Evolutionary conservation across 2,329 filamentous ascomycete genomes (phyloP).

Genomic region (Hymenoscyphus fructigenus): DNA sequence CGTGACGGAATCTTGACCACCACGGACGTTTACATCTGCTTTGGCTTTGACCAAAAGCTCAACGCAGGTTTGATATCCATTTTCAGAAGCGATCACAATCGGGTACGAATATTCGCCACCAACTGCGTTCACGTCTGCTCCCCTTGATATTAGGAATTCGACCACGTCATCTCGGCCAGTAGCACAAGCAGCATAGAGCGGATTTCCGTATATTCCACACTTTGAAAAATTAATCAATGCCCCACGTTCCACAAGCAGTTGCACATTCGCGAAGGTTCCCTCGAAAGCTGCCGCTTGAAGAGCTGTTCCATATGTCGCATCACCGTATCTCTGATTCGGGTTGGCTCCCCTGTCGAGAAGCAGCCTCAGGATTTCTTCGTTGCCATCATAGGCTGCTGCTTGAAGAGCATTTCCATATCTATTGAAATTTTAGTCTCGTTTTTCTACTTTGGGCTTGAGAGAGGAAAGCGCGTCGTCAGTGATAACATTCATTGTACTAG

Average conservation of each 20-base stretch:
- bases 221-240: background rate
- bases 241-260: constrained; percentile 4
- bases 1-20: background rate
- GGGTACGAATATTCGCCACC: background rate
- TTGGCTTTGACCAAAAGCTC: background rate
- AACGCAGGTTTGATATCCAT: background rate
- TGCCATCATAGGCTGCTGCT: constrained; percentile 6
- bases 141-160: background rate
- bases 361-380: background rate
- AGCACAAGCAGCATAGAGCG: constrained; percentile 3
- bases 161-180: background rate
- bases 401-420: constrained; percentile 8
- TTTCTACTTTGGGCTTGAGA: background rate
- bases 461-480: too few relatives aligned
- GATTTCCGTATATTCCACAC: constrained; percentile 1
- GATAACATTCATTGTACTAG: too few relatives aligned
- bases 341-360: background rate
- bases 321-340: background rate
- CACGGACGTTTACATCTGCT: constrained; percentile 3
- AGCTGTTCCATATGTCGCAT: constrained; percentile 2
- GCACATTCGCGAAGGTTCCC: background rate
- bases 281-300: constrained; percentile 4
- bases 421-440: too few relatives aligned
- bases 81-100: background rate
- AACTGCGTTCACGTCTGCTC: constrained; percentile 1